phyloP scores from a whole-genome alignment of 2,329 filamentous ascomycete species.

The Penicillium sp. region DNA sequence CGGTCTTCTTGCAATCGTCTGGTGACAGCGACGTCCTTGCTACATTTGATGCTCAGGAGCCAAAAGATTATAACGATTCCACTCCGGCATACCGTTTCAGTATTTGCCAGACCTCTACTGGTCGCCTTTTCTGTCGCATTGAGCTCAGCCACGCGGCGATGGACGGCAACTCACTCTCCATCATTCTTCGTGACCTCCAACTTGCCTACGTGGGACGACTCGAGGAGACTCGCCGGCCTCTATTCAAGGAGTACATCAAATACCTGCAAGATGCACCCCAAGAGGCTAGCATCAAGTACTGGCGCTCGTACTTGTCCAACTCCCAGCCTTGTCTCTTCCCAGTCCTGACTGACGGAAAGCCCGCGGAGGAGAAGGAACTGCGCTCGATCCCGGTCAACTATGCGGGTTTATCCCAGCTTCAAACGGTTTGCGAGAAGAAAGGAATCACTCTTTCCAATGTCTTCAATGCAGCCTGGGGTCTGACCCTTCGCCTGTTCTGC shows the following conservation, averaged over 20 bases:
- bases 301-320: conserved; percentile 34
- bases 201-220: conserved; percentile 44
- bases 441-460: conserved; percentile 48
- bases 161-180: conserved; percentile 49
- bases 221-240: conserved; percentile 29
- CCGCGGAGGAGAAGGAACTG: conserved; percentile 19
- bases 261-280: conserved; percentile 27
- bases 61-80: conserved; percentile 22
- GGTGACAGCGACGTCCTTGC: conserved; percentile 27
- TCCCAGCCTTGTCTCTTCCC: conserved; percentile 36
- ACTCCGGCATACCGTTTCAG: conserved; percentile 44
- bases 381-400: conserved; percentile 30
- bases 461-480: conserved; percentile 67
- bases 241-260: conserved; percentile 34
- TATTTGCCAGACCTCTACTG: conserved; percentile 39
- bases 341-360: conserved; percentile 28
- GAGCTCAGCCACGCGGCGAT: conserved; percentile 50
- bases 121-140: conserved; percentile 42
- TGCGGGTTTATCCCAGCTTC: conserved; percentile 27
- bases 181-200: conserved; percentile 45
- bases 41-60: conserved; percentile 26
- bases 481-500: conserved; percentile 55
- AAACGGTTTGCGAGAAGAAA: conserved; percentile 37
- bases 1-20: conserved; percentile 28
- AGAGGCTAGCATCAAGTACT: conserved; percentile 32